Base-by-base conservation (phyloP, 345 rosid species). In the Zanthoxylum bungeanum region DNA sequence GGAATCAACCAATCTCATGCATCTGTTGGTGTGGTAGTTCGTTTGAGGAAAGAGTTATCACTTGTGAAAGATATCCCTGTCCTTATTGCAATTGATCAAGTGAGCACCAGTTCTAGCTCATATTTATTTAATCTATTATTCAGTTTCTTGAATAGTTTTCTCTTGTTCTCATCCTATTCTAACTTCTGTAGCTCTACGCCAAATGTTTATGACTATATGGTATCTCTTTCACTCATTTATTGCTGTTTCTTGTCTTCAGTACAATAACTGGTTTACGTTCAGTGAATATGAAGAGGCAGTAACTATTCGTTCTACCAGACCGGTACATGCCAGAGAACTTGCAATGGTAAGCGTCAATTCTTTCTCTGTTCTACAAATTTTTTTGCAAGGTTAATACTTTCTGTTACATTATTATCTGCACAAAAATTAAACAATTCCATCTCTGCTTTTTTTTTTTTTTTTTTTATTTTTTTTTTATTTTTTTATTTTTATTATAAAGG, bases 251-350 rank as follows among this genome's bases (percentile, higher is more conserved):
- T 71, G 68, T 73, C 44, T 81, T 62, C 93, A 92, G 99, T 95
- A 92, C 66, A 91, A 89, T 69, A 95, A 71, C 71, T 95, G 99
- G 99, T 95, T 95, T 78, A 89, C 98, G 25, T 95, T 95, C 87
- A 95, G 98, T 33, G 91, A 89, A 83, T 89, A 85, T 73, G 96
- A 91, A 76, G 99, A 92, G 85, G 89, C 98, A 31, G 84, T 85
- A 47, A 85, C 91, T 55, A 75, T 86, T 52, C 91, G 86, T 64
- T 91, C 98, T 75, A 74, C 84, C 75, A 80, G 85, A 56, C 93
- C 88, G 19, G 76, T 95, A 47, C 99, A 95, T 81, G 96, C 98
- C 73, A 86, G 85, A 81, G 94, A 95, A 78, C 91, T 95, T 77
- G 80, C 99, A 73, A 88, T 87, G 87, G 99, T 92, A 47, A 73